Base-by-base conservation (phyloP, 2,329 filamentous ascomycete genomes). In the Exophiala xenobiotica region DNA sequence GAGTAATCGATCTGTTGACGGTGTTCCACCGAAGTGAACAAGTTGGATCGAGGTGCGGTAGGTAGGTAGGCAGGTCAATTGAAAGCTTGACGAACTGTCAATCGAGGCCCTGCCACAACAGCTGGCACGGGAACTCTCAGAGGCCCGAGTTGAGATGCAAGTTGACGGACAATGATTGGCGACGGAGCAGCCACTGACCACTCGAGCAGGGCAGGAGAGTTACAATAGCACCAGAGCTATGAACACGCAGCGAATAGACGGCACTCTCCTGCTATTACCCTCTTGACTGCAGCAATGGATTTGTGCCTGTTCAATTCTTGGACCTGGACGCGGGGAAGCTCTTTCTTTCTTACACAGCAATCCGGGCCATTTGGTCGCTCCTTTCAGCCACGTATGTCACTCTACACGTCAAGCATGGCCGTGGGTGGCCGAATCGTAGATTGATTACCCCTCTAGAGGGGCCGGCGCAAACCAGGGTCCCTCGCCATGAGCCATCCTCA, bases 311-410 rank as follows among this genome's bases (percentile, higher is more conserved):
- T 33, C 29, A 22, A 39, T 18, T 6, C 27, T 16, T 18, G 9
- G 22, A 7, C 18, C 20, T 22, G 22, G 38, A 40, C 19, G 38
- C 38, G 38, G 38, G 38, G 38, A 40, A 40, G 38, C 38, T 40
- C 38, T 40, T 23, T 18, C 9, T 18, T 40, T 18, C 22, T 12
- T 23, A 11, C 38, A 22, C 38, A 22, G 18, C 14, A 19, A 23
- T 40, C 18, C 19, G 38, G 23, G n/a, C 19, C 9, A 12, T 20
- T 24, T 22, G 14, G 19, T 40, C 45, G 37, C 45, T 48, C 49
- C 22, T 37, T 22, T 44, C 53, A 56, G 53, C 53, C 53, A 56
- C 49, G 31, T 56, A 56, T 52, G 53, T 56, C 49, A 56, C 53
- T 6, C 24, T 22, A 19, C 26, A 35, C 26, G 27, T 44, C 41